phyloP scores from a whole-genome alignment of 768 basidiomycete genomes.

The Lenzites betulinus region DNA sequence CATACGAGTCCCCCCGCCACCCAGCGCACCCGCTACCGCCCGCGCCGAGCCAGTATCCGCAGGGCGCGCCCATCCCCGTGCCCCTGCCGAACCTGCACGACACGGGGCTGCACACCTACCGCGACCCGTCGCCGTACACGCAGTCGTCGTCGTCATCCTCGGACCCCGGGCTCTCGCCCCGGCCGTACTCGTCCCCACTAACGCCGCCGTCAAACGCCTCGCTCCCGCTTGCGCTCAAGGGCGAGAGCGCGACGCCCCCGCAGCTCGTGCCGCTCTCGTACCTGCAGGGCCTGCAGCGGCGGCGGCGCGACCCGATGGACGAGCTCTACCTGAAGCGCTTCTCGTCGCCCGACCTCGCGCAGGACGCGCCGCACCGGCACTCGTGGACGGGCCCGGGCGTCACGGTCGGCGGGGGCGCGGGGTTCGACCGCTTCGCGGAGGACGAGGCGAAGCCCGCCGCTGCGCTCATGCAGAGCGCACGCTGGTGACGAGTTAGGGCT shows the following conservation, averaged over 20 bases:
- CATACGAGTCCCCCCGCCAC: conserved; percentile 16
- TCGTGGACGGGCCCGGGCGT: conserved; percentile 14
- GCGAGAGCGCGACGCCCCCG: conserved; percentile 7
- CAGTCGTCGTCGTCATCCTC: conserved; percentile 29
- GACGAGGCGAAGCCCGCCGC: conserved; percentile 22
- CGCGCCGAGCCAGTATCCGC: conserved; percentile 5
- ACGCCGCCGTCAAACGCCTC: conserved; percentile 21
- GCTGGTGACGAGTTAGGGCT: no score
- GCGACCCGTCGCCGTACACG: conserved; percentile 32
- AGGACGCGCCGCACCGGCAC: conserved; percentile 9
- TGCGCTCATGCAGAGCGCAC: conserved; percentile 15
- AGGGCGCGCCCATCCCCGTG: not conserved
- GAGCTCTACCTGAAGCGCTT: conserved; percentile 66
- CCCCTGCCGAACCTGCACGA: conserved; percentile 19
- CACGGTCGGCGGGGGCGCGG: not conserved
- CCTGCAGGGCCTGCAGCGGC: conserved; percentile 51
- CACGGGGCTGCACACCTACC: conserved; percentile 20
- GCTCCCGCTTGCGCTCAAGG: conserved; percentile 7
- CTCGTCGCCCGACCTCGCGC: conserved; percentile 19
- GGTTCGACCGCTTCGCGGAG: conserved; percentile 14
- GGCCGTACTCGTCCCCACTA: conserved; percentile 20
- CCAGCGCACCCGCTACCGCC: conserved; percentile 4
- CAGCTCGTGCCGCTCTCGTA: conserved; percentile 64
- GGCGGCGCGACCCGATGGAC: conserved; percentile 62
- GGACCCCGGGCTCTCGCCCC: conserved; percentile 22